Evolutionary conservation across 164 flowering plant genomes (phyloP), one percentile per base, ranked within the genome.

Genomic region (Protea cynaroides): DNA sequence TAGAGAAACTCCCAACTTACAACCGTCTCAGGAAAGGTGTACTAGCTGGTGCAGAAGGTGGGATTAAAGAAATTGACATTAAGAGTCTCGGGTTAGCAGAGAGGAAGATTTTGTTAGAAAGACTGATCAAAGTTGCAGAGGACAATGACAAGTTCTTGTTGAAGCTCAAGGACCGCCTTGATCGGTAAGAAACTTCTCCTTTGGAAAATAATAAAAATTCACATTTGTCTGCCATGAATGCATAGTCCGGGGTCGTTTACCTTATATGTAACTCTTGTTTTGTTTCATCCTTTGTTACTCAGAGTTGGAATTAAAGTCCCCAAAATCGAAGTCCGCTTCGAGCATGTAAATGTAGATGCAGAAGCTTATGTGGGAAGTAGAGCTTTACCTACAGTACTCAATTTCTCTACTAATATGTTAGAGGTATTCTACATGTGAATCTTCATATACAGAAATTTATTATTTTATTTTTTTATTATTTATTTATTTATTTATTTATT

Each of bases 301-400:
- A 83, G 86, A 58, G 86, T 80, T 58, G 82, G 81, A 12, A 63
- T 83, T 62, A 66, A 71, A 4, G 34, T 79, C 49, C 84, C 82
- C 1, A 70, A 68, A 14, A 79, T 83, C 10, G 86, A 83, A 68
- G 81, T 83, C 0, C 59, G 86, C 40, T 83, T 56, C n/a, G 80
- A 83, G 76, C 64, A 83, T 64, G 24, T 83, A 13, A 79, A 49
- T 6, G 60, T 83, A 38, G 82, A 77, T 15, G 81, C 75, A 53
- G 74, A 78, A 25, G 74, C 79, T 21, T 43, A 66, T 72, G 79
- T 72, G 1, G 84, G 82, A 17, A 61, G 78, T 53, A 76, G 86
- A 74, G 81, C 86, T 44, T 25, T 83, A 67, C 84, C 86, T 37
- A 61, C 86, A 4, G 23, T 83, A 54, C 13, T 75, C 25, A 83